phyloP scores from a whole-genome alignment of 169 alveolate species.

The Ichthyophthirius multifiliis region DNA sequence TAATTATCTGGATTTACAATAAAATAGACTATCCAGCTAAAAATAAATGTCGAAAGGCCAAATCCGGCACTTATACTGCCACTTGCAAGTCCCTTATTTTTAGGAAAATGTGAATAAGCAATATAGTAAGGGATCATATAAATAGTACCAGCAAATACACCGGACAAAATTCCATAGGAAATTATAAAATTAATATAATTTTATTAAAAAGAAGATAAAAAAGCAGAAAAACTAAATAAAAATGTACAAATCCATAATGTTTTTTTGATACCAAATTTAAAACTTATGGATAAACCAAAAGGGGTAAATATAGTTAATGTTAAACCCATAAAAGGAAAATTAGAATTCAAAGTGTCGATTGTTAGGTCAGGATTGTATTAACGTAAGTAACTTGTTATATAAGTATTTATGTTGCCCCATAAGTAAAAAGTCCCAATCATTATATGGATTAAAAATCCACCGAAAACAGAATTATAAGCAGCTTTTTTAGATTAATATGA shows the following conservation, averaged over 20 bases:
- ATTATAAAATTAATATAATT: background rate
- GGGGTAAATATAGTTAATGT: background rate
- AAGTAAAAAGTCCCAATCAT: constrained; percentile 5
- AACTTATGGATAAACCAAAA: background rate
- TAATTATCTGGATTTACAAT: background rate
- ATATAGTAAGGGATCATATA: constrained; percentile 9
- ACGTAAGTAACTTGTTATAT: background rate
- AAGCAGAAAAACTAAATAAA: background rate
- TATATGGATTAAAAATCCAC: constrained; percentile 12
- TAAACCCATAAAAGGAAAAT: background rate
- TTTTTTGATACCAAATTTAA: background rate
- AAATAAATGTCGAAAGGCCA: background rate
- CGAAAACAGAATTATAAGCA: background rate
- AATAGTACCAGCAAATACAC: background rate
- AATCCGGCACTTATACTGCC: background rate
- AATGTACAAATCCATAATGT: background rate
- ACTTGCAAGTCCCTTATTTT: constrained; percentile 8
- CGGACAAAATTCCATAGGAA: constrained; percentile 4
- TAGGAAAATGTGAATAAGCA: background rate
- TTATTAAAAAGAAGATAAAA: background rate
- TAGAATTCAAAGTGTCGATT: background rate
- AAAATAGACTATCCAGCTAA: background rate
- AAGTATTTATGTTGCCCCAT: constrained; percentile 12
- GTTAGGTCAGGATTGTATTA: background rate
- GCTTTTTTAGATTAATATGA: too few relatives aligned